Evolutionary conservation across 225 moss, liverwort and hornwort genomes (phyloP), one percentile per base, ranked within the genome.

Genomic region (Physcomitrellopsis africana): DNA sequence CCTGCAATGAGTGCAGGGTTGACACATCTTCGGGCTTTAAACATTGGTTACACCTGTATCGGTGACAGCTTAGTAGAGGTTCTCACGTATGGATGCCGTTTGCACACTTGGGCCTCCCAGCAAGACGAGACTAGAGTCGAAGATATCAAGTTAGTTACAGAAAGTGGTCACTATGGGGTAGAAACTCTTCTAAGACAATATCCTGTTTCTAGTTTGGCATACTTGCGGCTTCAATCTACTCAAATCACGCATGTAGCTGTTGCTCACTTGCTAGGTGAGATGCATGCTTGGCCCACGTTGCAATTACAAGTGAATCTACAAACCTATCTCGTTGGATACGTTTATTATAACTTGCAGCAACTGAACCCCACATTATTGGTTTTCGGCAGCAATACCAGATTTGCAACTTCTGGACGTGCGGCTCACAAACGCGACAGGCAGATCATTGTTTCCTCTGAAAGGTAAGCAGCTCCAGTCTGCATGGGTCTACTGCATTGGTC

Each of bases 341-440:
- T 19, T 26, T 9, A 26, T 76, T 9, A 46, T 73, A 64, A 46
- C 42, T 37, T 63, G 63, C 37, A 70, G 77, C 46, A 64, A 56
- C 14, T 55, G 26, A 80, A 32, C 68, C 68, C 42, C 53, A 14
- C 9, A 3, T n/a, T 54, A 10, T 80, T 16, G 66, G 45, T 65
- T 41, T 70, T 68, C 67, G 32, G 68, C 86, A 92, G 92, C 86
- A 67, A 53, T 90, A 32, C 74, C 87, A 0, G 71, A 86, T 51
- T 84, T 92, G 66, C 81, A 79, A 23, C 83, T 92, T 72, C 76
- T 92, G 63, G 92, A 92, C 69, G 79, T 92, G 63, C 90, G 90
- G 62, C 79, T 60, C 75, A 82, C 80, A 60, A 79, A 81, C 24
- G 71, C 87, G 67, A 88, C 75, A 55, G 75, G 77, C 13, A 84